Evolutionary conservation across 1,284 basidiomycete genomes (phyloP).

Genomic region (Apiotrichum mycotoxinovorans): DNA sequence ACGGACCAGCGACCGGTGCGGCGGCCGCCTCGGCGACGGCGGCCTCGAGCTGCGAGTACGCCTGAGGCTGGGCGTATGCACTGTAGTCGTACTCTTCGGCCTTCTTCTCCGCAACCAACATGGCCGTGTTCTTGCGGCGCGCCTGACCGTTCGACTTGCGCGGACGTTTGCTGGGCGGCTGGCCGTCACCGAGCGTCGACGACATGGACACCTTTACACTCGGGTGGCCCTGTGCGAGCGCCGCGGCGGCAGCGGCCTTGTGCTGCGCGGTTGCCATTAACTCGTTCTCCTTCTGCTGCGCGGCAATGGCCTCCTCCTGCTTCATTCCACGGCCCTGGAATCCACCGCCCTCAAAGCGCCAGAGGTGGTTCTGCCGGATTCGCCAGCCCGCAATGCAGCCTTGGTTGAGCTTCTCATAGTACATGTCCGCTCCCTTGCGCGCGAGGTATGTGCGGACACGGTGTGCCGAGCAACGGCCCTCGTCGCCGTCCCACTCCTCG

Average conservation of each 20-base stretch:
- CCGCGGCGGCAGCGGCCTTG: constrained; percentile 45
- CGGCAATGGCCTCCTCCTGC: constrained; percentile 45
- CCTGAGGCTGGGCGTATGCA: constrained; percentile 9
- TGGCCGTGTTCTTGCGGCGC: constrained; percentile 15
- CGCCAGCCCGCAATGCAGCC: constrained; percentile 46
- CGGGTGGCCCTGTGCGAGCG: constrained; percentile 45
- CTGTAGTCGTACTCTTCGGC: constrained; percentile 15
- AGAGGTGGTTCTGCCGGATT: constrained; percentile 47
- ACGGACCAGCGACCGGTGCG: constrained; percentile 5
- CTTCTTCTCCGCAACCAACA: constrained; percentile 8
- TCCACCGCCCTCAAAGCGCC: constrained; percentile 47
- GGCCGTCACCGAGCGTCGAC: constrained; percentile 4
- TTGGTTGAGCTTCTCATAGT: constrained; percentile 49
- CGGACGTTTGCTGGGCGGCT: constrained; percentile 16
- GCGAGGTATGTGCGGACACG: constrained; percentile 48
- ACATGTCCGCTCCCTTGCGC: constrained; percentile 50
- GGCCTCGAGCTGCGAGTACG: background rate
- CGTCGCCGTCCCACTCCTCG: constrained; percentile 48
- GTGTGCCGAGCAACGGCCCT: constrained; percentile 47
- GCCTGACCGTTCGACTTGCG: constrained; percentile 23
- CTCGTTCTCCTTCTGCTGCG: constrained; percentile 42
- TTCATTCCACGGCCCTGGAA: constrained; percentile 49
- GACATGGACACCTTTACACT: constrained; percentile 44
- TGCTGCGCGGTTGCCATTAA: constrained; percentile 36
- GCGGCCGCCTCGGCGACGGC: constrained; percentile 5